Evolutionary conservation across 805 yeast species (phyloP), one percentile per base, ranked within the genome.

Genomic region (Sugiyamaella mastotermitis): DNA sequence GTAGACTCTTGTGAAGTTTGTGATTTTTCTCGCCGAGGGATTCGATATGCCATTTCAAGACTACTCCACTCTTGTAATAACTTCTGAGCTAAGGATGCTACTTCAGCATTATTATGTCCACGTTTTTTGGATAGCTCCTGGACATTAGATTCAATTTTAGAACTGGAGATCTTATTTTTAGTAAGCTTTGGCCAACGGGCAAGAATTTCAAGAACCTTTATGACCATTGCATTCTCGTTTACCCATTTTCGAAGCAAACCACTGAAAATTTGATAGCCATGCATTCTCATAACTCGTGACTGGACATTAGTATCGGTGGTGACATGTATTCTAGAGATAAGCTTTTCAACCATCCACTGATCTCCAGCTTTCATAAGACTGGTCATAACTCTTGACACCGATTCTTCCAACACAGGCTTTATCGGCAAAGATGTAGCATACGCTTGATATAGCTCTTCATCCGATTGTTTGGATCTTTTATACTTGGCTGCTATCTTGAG

Each of bases 211-310:
- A 90, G 61, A 13, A 84, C 69, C n/a, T n/a, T n/a, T n/a, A n/a
- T n/a, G 49, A 67, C 58, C 3, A 51, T 44, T 7, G 18, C 21
- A 7, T 6, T 11, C 14, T 31, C 33, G 16, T 31, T 31, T 5
- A 6, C 10, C 52, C 66, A 69, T 16, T 65, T 57, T 37, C 57
- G 55, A 37, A 87, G 54, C 4, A 84, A 61, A 6, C 8, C 23
- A 11, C 83, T 74, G 37, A 88, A 66, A 14, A 92, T 78, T 53
- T 80, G 80, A 60, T 86, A 83, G 9, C 97, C 98, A 57, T 88
- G 98, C 53, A 86, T 69, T 43, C 79, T 72, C 51, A 85, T 75
- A 30, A 88, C 75, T 22, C 72, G 69, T 10, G 69, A 59, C 38
- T 82, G 74, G 20, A 82, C 64, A 4, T 60, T 57, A 2, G 65